These are phyloP conservation scores for Mycena vulgaris DNA, from an alignment of 768 basidiomycete species.

Conservation along the genomic window DNA sequence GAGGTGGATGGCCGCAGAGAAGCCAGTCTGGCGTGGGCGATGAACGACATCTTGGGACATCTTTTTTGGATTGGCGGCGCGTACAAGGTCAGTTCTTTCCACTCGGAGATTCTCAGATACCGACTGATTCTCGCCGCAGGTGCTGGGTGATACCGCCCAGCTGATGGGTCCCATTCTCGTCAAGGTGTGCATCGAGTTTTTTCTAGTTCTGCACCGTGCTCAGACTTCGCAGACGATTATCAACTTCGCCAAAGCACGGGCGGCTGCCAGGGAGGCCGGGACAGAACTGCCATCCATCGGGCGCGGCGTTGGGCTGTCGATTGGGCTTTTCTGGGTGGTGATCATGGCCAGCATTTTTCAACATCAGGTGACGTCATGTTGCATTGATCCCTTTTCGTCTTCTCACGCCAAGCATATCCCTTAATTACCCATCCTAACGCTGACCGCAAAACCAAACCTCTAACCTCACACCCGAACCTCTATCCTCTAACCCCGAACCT, in stretches of 20 bases:
- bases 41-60: conserved; percentile 72
- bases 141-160: conserved; percentile 73
- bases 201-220: not conserved
- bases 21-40: conserved; percentile 70
- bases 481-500: no score
- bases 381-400: not conserved
- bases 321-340: conserved; percentile 66
- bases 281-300: conserved; percentile 59
- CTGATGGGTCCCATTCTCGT: conserved; percentile 76
- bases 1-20: conserved; percentile 59
- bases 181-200: conserved; percentile 54
- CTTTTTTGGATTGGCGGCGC: conserved; percentile 76
- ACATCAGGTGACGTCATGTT: conserved; percentile 65
- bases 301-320: conserved; percentile 71
- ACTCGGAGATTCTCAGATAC: not conserved
- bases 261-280: conserved; percentile 55
- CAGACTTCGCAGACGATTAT: conserved; percentile 65
- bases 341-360: conserved; percentile 69
- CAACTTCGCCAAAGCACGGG: conserved; percentile 68
- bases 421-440: no score
- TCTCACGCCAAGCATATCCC: no score
- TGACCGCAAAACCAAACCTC: no score
- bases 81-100: conserved; percentile 62
- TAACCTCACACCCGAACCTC: no score
- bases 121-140: conserved; percentile 51